A percentile compares a stretch with the other conserved stretches of the same genome.
Conservation (phyloP, 1,284 basidiomycete species). For the Somion occarium region DNA sequence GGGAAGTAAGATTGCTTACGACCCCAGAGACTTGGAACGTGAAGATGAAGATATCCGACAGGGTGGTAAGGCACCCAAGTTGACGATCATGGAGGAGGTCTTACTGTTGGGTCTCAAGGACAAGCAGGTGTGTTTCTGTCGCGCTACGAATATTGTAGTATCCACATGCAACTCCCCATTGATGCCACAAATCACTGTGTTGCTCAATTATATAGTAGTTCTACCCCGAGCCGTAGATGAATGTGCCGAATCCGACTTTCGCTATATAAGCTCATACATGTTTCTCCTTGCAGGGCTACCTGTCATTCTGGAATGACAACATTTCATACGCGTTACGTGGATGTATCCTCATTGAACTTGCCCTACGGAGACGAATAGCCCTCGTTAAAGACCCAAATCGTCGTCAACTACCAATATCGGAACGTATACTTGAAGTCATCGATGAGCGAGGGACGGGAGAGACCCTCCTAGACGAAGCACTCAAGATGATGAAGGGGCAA, state of each 20-base stretch:
- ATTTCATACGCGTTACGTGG: slow-evolving; percentile 94
- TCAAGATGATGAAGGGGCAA: slow-evolving; percentile 87
- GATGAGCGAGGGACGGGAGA: slow-evolving; percentile 91
- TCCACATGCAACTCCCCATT: too few species aligned
- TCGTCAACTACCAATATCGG: slow-evolving; percentile 71
- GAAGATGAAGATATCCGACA: slow-evolving; percentile 64
- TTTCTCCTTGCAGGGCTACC: slow-evolving; percentile 68
- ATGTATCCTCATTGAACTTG: slow-evolving; percentile 93
- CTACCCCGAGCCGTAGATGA: too few species aligned
- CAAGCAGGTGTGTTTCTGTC: slow-evolving; percentile 77
- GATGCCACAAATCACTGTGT: too few species aligned
- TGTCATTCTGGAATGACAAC: slow-evolving; percentile 98
- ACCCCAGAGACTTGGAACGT: slow-evolving; percentile 86
- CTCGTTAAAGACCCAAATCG: slow-evolving; percentile 83
- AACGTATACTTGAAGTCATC: slow-evolving; percentile 86
- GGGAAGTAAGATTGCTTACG: slow-evolving; percentile 85
- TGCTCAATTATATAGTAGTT: too few species aligned
- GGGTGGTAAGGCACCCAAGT: slow-evolving; percentile 73
- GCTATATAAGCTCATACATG: too few species aligned
- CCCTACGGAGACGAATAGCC: slow-evolving; percentile 84
- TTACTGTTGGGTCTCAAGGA: slow-evolving; percentile 89
- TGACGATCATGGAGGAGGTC: slow-evolving; percentile 98
- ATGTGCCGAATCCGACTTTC: too few species aligned
- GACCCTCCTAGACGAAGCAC: slow-evolving; percentile 92
- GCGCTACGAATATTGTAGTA: too few species aligned